Percentiles rank a stretch among this genome's conserved stretches.
Conservation (phyloP, 2,329 filamentous ascomycete genomes). For the Thelonectria blattea region DNA sequence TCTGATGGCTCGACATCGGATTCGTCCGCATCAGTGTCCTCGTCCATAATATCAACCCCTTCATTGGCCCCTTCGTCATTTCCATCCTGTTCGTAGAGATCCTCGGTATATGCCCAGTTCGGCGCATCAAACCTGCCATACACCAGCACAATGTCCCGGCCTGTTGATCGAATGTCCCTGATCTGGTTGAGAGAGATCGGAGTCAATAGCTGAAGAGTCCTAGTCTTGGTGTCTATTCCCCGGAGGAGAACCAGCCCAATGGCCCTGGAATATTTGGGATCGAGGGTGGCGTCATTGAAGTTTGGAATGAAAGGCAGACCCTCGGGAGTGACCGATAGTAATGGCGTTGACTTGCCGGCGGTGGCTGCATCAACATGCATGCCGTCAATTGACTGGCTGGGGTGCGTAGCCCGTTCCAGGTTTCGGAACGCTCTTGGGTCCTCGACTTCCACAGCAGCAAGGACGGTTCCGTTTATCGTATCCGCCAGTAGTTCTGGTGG, state of each 20-base stretch:
- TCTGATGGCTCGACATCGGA: constrained; percentile 40
- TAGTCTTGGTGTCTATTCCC: constrained; percentile 64
- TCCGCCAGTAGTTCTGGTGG: constrained; percentile 64
- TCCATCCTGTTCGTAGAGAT: constrained; percentile 53
- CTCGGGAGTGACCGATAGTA: constrained; percentile 47
- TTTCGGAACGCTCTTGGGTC: constrained; percentile 55
- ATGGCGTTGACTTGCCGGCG: background rate
- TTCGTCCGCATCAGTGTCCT: constrained; percentile 44
- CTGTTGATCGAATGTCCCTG: constrained; percentile 46
- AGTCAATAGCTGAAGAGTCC: constrained; percentile 68
- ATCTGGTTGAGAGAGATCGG: constrained; percentile 56
- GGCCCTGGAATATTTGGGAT: constrained; percentile 64
- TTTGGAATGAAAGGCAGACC: constrained; percentile 68
- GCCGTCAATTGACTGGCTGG: constrained; percentile 20
- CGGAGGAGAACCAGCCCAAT: constrained; percentile 73
- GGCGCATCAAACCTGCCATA: constrained; percentile 73
- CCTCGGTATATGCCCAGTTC: constrained; percentile 73
- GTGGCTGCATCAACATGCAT: constrained; percentile 24
- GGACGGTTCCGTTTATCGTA: constrained; percentile 71
- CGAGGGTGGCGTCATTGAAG: constrained; percentile 57
- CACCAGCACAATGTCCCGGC: constrained; percentile 64
- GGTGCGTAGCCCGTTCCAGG: constrained; percentile 23
- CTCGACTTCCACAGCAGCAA: constrained; percentile 70
- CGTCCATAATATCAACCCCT: constrained; percentile 42
- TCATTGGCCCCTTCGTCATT: constrained; percentile 39